Base-by-base conservation (phyloP, 495 filamentous ascomycete species). In the Saxophila tyrrhenica region DNA sequence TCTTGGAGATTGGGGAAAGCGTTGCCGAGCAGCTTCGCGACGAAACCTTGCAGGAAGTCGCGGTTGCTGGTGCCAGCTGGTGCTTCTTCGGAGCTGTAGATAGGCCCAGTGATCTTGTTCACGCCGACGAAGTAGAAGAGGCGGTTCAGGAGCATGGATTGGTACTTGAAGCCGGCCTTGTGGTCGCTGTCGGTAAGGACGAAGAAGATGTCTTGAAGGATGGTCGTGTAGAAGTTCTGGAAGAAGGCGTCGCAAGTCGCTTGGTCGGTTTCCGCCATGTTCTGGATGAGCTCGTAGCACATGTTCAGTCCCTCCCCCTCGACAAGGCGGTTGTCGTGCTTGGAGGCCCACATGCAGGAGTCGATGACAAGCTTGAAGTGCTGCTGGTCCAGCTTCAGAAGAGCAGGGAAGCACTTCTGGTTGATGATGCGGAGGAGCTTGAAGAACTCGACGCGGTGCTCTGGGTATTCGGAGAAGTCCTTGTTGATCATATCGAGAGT, bases 401-500 rank as follows among this genome's bases (percentile, higher is more conserved):
- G 76, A 8, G 92, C 75, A 25, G 84, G 87, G 80, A 99, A 99
- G 69, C 94, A 97, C 67, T 89, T 84, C 3, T 95, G 72, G 64
- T 99, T 99, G 72, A 99, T 95, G 13, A 90, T 87, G 62, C 94
- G 79, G 16, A 99, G 78, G 25, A 97, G 75, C 68, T 92, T 94
- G 78, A 97, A 99, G 68, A 99, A 99, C 68, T 95, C 90, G 2
- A 99, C 92, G 39, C 92, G 84, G 63, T 97, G 92, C 65, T 99
- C 92, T 0, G 92, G 92, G 68, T 94, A 99, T 67, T 99, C 92
- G 45, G 94, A 94, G 73, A 97, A 99, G 65, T 99, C 91, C 70
- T 97, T 99, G 78, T 97, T 99, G 73, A 99, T 97, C 92, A 99
- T 99, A 59, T 95, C 87, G 39, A 99, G 74, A 8, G 92, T 99